Percentiles rank a stretch among this genome's conserved stretches.
Conservation (phyloP, 768 basidiomycete species). For the Agrocybe chaxingu region DNA sequence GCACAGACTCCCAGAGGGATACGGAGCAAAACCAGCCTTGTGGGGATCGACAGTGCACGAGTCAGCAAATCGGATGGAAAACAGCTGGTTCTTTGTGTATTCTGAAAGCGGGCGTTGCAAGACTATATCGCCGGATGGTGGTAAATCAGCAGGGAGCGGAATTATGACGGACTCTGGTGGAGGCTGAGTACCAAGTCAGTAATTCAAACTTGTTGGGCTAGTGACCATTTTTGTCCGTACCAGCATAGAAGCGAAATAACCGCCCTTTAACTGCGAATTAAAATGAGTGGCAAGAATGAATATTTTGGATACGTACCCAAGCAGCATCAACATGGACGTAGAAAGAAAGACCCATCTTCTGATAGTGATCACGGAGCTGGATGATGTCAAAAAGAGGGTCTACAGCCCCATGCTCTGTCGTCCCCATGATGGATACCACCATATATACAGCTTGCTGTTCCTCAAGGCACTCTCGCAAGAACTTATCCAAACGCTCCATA, state of each 20-base stretch:
- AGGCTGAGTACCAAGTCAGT: neutral
- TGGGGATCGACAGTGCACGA: slow-evolving; percentile 40
- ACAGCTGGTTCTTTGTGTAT: slow-evolving; percentile 22
- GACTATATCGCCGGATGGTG: no score
- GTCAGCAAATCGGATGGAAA: slow-evolving; percentile 25
- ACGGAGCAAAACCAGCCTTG: slow-evolving; percentile 40
- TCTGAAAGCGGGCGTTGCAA: neutral
- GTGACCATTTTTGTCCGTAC: neutral
- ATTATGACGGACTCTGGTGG: neutral
- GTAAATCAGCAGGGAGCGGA: neutral
- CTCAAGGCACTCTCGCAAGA: slow-evolving; percentile 26
- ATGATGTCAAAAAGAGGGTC: slow-evolving; percentile 39
- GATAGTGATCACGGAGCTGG: slow-evolving; percentile 24
- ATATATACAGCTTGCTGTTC: slow-evolving; percentile 29
- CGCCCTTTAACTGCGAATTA: slow-evolving; percentile 21
- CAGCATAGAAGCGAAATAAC: slow-evolving; percentile 31
- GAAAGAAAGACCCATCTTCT: slow-evolving; percentile 10
- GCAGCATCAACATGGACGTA: slow-evolving; percentile 30
- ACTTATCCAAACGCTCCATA: slow-evolving; percentile 19
- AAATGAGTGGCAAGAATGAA: neutral
- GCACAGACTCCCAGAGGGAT: slow-evolving; percentile 38
- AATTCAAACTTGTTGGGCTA: neutral
- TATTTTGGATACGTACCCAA: slow-evolving; percentile 21
- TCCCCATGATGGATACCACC: slow-evolving; percentile 40
- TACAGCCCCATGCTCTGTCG: slow-evolving; percentile 40